Percentiles rank a stretch among this genome's conserved stretches.
These are phyloP conservation scores for Penicillium canescens DNA, from an alignment of 495 filamentous ascomycete species.

Conservation along the genomic window DNA sequence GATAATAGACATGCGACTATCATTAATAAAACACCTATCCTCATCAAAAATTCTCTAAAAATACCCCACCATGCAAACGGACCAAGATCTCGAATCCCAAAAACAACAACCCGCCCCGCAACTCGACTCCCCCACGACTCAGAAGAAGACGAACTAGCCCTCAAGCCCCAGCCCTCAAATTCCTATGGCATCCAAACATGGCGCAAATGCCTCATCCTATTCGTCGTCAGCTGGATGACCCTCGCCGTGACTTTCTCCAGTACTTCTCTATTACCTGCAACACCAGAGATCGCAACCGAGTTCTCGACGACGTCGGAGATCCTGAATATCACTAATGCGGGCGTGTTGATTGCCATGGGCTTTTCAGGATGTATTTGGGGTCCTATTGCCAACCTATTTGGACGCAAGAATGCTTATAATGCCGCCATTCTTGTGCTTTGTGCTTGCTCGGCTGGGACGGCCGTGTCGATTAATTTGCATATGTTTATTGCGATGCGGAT, in stretches of 20 bases:
- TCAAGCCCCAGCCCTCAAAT: conserved; percentile 15
- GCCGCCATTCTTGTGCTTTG: conserved; percentile 39
- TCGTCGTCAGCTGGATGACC: conserved; percentile 45
- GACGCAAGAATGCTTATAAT: conserved; percentile 37
- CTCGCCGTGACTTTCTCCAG: conserved; percentile 44
- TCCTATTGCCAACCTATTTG: conserved; percentile 42
- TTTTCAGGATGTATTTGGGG: conserved; percentile 55
- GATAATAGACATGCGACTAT: background rate
- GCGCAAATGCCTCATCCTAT: conserved; percentile 46
- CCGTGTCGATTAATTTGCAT: conserved; percentile 30
- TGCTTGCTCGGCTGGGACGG: conserved; percentile 36
- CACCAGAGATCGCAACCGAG: conserved; percentile 41
- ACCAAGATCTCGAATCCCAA: conserved; percentile 24
- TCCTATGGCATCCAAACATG: conserved; percentile 35
- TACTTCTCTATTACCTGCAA: conserved; percentile 43
- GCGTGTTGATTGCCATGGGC: conserved; percentile 58
- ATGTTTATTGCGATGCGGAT: conserved; percentile 45
- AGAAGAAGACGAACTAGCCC: conserved; percentile 12
- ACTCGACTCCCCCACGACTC: conserved; percentile 17
- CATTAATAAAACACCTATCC: background rate
- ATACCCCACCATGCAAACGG: conserved; percentile 1
- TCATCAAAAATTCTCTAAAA: background rate
- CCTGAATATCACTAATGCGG: conserved; percentile 47
- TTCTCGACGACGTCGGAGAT: conserved; percentile 38
- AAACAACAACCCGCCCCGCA: conserved; percentile 25